A percentile compares a stretch with the other conserved stretches of the same genome.
Evolutionary conservation across 164 flowering plant genomes (phyloP).

Genomic region (Vitis rupestris): DNA sequence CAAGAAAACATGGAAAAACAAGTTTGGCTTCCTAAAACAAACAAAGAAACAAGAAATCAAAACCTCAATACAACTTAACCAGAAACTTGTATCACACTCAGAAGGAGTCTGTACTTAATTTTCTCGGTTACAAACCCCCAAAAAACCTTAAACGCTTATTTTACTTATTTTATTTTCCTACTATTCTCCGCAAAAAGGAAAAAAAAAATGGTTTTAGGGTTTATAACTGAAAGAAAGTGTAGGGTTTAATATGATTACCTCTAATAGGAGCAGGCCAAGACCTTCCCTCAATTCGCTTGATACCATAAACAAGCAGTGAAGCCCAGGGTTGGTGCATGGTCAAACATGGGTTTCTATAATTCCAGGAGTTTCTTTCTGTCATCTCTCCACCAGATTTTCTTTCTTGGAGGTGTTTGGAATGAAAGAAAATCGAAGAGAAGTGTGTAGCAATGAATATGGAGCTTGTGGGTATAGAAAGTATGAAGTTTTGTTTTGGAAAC

Average conservation of each 20-base stretch:
- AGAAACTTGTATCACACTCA: neutral
- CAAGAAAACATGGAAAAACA: no score
- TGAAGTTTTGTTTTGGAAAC: no score
- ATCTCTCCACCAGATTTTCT: neutral
- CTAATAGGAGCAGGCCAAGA: slow-evolving; percentile 88
- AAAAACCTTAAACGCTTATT: no score
- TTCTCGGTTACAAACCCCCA: neutral
- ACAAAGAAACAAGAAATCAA: no score
- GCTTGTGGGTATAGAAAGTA: no score
- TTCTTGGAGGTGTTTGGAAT: no score
- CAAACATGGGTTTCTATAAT: slow-evolving; percentile 70
- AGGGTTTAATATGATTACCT: slow-evolving; percentile 35
- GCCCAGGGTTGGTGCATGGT: slow-evolving; percentile 99
- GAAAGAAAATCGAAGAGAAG: no score
- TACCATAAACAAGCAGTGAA: slow-evolving; percentile 81
- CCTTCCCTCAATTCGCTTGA: slow-evolving; percentile 92
- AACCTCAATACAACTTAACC: neutral
- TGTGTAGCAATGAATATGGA: no score
- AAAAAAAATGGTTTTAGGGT: neutral
- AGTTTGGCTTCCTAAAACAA: no score
- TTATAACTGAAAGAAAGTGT: neutral
- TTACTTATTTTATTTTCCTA: no score
- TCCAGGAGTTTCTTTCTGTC: slow-evolving; percentile 31
- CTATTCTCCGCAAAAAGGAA: no score
- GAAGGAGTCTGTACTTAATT: no score